These are phyloP conservation scores for Casuarina glauca DNA, from an alignment of 306 rosid genomes.

Conservation along the genomic window DNA sequence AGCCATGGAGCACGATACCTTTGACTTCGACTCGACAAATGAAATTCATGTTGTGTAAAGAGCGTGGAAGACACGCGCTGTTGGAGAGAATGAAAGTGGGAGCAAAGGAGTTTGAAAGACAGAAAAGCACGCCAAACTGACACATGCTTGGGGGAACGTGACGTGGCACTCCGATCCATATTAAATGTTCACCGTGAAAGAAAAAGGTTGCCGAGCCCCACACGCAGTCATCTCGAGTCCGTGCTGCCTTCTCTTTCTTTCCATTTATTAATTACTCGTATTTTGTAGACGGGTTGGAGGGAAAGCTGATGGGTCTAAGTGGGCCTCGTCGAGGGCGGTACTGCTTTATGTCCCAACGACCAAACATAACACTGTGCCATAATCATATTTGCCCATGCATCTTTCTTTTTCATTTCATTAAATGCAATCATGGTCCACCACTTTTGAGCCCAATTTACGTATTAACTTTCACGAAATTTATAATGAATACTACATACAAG, in stretches of 20 bases:
- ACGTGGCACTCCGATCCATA: conserved; percentile 17
- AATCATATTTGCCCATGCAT: conserved; percentile 4
- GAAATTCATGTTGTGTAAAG: no score
- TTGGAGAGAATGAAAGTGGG: background rate
- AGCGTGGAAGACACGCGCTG: background rate
- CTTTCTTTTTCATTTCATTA: background rate
- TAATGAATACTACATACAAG: no score
- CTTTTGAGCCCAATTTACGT: no score
- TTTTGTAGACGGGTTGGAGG: background rate
- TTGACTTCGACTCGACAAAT: background rate
- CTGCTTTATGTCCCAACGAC: background rate
- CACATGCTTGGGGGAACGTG: conserved; percentile 11
- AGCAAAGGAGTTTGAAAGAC: conserved; percentile 3
- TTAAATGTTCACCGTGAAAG: conserved; percentile 2
- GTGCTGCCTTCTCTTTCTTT: conserved; percentile 17
- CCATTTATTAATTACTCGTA: background rate
- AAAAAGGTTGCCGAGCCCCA: background rate
- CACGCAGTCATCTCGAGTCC: conserved; percentile 13
- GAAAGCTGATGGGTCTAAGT: background rate
- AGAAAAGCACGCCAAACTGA: conserved; percentile 18
- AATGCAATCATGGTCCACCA: background rate
- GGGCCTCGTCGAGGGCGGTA: background rate
- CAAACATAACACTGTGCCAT: conserved; percentile 4
- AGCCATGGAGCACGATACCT: no score
- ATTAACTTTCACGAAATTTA: no score